Conservation (phyloP, 768 basidiomycete genomes). For the Leccinellum albellum region DNA sequence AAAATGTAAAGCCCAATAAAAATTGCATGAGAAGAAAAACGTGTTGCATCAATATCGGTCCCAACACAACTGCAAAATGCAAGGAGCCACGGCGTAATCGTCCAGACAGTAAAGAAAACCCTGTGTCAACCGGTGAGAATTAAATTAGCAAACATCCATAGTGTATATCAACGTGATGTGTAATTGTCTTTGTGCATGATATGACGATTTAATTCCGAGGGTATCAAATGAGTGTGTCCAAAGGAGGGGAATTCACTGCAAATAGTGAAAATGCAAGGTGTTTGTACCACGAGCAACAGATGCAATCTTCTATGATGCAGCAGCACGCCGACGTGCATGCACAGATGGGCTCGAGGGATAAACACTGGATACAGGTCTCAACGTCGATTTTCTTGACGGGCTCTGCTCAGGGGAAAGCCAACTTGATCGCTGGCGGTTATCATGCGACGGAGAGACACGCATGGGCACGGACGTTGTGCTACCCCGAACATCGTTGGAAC, state of each 20-base stretch:
- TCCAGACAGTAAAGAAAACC: conserved; percentile 12
- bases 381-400: conserved; percentile 9
- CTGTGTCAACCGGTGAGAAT: conserved; percentile 3
- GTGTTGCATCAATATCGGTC: conserved; percentile 14
- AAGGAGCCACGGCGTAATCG: conserved; percentile 7
- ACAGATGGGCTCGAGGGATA: conserved; percentile 12
- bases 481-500: conserved; percentile 14
- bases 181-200: conserved; percentile 16
- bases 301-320: conserved; percentile 18
- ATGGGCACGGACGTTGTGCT: conserved; percentile 7
- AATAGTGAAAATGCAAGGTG: conserved; percentile 9
- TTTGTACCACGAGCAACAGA: background rate
- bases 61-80: conserved; percentile 13
- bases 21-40: conserved; percentile 12
- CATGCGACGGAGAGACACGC: conserved; percentile 8
- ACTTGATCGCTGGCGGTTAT: conserved; percentile 21
- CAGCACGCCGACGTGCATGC: conserved; percentile 17
- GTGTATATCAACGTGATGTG: conserved; percentile 10
- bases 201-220: conserved; percentile 16
- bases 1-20: conserved; percentile 6
- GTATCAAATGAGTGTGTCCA: conserved; percentile 28
- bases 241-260: conserved; percentile 17
- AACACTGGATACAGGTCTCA: conserved; percentile 15
- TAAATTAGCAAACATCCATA: conserved; percentile 26
- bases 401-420: conserved; percentile 22